Evolutionary conservation across 179 eudicot genomes (phyloP).

Genomic region (Pouteria campechiana): DNA sequence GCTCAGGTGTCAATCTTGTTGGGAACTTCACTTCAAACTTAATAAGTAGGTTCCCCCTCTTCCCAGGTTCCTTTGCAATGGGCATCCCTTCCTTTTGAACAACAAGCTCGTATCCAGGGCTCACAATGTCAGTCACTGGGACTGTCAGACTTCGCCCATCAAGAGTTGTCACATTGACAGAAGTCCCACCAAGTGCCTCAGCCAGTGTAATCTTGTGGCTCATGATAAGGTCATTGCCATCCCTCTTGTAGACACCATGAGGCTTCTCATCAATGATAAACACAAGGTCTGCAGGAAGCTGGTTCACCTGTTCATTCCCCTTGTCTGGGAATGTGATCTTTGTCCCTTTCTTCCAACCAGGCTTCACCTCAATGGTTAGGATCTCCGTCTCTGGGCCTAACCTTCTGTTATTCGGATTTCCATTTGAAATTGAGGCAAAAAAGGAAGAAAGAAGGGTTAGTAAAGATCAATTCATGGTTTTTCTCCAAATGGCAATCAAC

Average conservation of each 20-base stretch:
- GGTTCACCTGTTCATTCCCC: constrained; percentile 61
- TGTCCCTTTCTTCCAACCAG: constrained; percentile 93
- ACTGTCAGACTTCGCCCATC: constrained; percentile 46
- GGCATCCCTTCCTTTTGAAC: constrained; percentile 80
- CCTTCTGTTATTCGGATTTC: constrained; percentile 21
- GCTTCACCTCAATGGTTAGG: constrained; percentile 72
- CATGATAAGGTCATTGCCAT: constrained; percentile 54
- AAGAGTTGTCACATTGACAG: constrained; percentile 39
- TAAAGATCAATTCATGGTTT: too few species aligned
- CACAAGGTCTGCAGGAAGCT: constrained; percentile 72
- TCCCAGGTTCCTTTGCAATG: constrained; percentile 55
- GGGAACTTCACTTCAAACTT: constrained; percentile 71
- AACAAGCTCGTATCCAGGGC: constrained; percentile 48
- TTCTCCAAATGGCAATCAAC: too few species aligned
- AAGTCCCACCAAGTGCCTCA: constrained; percentile 69
- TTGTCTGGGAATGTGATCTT: constrained; percentile 82
- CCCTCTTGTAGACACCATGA: constrained; percentile 44
- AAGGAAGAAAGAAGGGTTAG: background rate
- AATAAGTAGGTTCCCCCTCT: constrained; percentile 55
- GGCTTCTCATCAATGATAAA: constrained; percentile 84
- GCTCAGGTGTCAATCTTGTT: constrained; percentile 36
- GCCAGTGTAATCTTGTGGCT: constrained; percentile 36
- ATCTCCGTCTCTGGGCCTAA: constrained; percentile 46
- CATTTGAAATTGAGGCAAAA: background rate
- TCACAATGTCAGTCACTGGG: constrained; percentile 41